Evolutionary conservation across 306 rosid genomes (phyloP).

Genomic region (Trichosanthes truncata): DNA sequence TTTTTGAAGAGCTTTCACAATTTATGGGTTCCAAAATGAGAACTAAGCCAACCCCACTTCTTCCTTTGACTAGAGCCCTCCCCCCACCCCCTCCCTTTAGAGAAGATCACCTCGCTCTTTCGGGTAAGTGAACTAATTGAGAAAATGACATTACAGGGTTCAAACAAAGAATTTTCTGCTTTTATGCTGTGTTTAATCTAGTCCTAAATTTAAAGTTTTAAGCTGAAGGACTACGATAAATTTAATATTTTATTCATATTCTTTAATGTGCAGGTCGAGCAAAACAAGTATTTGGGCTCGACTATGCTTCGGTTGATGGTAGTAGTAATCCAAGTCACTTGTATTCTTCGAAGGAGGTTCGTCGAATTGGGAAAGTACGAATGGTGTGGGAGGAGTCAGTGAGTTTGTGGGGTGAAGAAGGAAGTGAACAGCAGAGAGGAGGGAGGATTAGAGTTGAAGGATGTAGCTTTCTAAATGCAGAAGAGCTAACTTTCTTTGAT

Average conservation of each 20-base stretch:
- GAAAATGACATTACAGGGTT: background rate
- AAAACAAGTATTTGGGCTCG: slow-evolving; percentile 44
- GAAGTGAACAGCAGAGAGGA: slow-evolving; percentile 43
- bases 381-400: slow-evolving; percentile 94
- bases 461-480: slow-evolving; percentile 63
- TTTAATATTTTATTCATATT: background rate
- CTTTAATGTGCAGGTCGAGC: background rate
- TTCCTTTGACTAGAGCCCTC: slow-evolving; percentile 25
- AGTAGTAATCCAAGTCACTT: slow-evolving; percentile 33
- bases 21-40: slow-evolving; percentile 87
- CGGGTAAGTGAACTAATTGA: slow-evolving; percentile 23
- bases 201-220: no score
- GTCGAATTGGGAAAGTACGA: slow-evolving; percentile 76
- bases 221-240: background rate
- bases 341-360: slow-evolving; percentile 38
- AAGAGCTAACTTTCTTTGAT: slow-evolving; percentile 74
- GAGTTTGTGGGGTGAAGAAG: slow-evolving; percentile 81
- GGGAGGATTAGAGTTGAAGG: slow-evolving; percentile 63
- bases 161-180: no score
- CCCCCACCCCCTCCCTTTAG: slow-evolving; percentile 51
- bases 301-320: slow-evolving; percentile 30
- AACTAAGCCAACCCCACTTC: slow-evolving; percentile 34
- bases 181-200: no score
- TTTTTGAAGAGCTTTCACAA: slow-evolving; percentile 83
- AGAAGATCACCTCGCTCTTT: slow-evolving; percentile 48